Conservation (phyloP, 495 filamentous ascomycete genomes). For the Amphirosellinia nigrospora region DNA sequence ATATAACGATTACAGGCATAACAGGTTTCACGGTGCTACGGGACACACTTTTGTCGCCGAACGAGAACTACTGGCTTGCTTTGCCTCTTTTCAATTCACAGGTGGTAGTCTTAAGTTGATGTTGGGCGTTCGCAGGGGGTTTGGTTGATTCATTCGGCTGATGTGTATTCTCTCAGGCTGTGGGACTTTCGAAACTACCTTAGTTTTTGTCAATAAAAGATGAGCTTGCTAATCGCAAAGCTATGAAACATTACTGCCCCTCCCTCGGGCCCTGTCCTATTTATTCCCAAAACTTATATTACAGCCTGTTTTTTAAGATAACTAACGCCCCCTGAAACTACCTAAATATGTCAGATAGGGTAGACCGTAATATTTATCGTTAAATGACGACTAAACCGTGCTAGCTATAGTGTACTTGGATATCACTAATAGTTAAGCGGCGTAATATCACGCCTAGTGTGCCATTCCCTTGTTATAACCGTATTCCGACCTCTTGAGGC, state of each 20-base stretch:
- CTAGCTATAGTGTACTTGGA: background rate
- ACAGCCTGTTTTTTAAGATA: background rate
- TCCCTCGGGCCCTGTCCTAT: no score
- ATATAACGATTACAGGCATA: background rate
- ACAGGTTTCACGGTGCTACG: background rate
- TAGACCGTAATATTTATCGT: background rate
- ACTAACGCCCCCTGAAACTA: background rate
- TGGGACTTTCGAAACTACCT: background rate
- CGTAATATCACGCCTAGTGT: background rate
- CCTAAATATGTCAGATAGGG: background rate
- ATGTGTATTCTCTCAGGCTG: slow-evolving; percentile 9
- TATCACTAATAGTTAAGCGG: background rate
- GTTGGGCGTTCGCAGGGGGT: background rate
- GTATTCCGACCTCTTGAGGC: background rate
- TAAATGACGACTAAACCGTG: background rate
- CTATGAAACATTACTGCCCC: background rate
- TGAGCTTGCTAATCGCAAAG: slow-evolving; percentile 8
- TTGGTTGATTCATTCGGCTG: background rate
- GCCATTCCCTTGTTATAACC: background rate
- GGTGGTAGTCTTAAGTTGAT: background rate
- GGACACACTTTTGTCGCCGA: background rate
- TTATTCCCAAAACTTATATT: background rate
- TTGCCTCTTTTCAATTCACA: background rate
- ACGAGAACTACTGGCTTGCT: background rate
- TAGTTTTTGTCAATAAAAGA: slow-evolving; percentile 6